phyloP scores from a whole-genome alignment of 352 stramenopile species.

The Globisporangium camurandrum region DNA sequence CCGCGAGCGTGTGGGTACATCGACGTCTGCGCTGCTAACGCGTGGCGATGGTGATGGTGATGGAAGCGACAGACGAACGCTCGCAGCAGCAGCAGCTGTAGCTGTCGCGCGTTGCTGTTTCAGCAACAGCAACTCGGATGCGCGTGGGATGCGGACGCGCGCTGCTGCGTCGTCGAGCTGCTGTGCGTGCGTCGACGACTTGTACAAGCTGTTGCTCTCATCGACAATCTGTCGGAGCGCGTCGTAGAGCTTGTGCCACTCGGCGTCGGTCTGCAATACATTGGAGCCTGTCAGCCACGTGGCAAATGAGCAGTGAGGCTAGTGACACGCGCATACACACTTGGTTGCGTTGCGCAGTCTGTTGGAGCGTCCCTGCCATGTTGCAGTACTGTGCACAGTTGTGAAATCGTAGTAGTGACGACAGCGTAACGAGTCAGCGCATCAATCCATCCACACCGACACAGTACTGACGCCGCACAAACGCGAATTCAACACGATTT shows the following conservation, averaged over 20 bases:
- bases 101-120: conserved; percentile 10
- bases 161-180: neutral
- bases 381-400: neutral
- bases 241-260: conserved; percentile 16
- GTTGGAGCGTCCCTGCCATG: conserved; percentile 5
- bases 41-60: neutral
- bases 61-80: neutral
- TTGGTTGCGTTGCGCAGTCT: neutral
- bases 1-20: neutral
- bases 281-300: neutral
- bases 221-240: conserved; percentile 15
- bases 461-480: too few relatives aligned
- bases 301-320: neutral
- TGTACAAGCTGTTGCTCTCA: conserved; percentile 16
- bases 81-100: too few relatives aligned
- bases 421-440: neutral
- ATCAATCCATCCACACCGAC: too few relatives aligned
- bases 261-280: conserved; percentile 10
- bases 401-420: neutral
- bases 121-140: conserved; percentile 20
- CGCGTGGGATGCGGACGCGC: conserved; percentile 15
- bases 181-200: neutral
- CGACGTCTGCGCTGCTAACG: neutral
- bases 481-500: neutral
- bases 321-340: neutral